Percentiles rank a stretch among this genome's conserved stretches.
phyloP scores from a whole-genome alignment of 108 stramenopile genomes.

The Cylindrotheca fusiformis region DNA sequence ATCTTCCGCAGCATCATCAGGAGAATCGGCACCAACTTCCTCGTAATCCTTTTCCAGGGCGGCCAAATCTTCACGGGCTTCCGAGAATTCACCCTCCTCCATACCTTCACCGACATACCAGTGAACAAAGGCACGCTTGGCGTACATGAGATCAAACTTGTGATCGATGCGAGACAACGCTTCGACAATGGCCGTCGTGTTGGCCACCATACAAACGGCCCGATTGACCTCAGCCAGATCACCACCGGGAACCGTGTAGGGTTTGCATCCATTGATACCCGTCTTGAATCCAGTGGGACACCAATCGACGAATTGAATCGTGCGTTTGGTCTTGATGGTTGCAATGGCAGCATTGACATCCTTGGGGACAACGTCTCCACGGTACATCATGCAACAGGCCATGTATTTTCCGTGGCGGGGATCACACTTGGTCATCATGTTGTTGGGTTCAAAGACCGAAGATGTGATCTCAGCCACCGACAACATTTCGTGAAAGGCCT shows the following conservation, averaged over 20 bases:
- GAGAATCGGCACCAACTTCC: constrained; percentile 94
- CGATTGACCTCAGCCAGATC: constrained; percentile 95
- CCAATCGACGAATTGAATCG: constrained; percentile 96
- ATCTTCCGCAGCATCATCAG: constrained; percentile 47
- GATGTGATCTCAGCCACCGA: constrained; percentile 94
- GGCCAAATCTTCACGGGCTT: constrained; percentile 99
- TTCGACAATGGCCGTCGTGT: constrained; percentile 99
- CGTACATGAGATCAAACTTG: constrained; percentile 99
- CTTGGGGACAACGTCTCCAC: constrained; percentile 94
- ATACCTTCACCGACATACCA: constrained; percentile 99
- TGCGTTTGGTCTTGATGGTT: constrained; percentile 95
- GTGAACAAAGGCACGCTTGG: constrained; percentile 99
- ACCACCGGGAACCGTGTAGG: constrained; percentile 92
- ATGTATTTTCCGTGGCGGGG: constrained; percentile 99
- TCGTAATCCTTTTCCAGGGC: constrained; percentile 98
- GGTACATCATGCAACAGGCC: constrained; percentile 98
- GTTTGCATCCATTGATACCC: constrained; percentile 98
- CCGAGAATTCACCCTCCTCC: constrained; percentile 99
- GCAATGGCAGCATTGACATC: constrained; percentile 92
- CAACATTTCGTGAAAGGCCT: constrained; percentile 91
- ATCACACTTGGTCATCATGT: constrained; percentile 97
- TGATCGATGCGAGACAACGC: constrained; percentile 97
- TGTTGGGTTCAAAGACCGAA: constrained; percentile 91
- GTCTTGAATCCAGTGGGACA: constrained; percentile 98
- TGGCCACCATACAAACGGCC: constrained; percentile 99